Evolutionary conservation across 2,329 filamentous ascomycete species (phyloP).

Genomic region (Fusarium bulbicola): DNA sequence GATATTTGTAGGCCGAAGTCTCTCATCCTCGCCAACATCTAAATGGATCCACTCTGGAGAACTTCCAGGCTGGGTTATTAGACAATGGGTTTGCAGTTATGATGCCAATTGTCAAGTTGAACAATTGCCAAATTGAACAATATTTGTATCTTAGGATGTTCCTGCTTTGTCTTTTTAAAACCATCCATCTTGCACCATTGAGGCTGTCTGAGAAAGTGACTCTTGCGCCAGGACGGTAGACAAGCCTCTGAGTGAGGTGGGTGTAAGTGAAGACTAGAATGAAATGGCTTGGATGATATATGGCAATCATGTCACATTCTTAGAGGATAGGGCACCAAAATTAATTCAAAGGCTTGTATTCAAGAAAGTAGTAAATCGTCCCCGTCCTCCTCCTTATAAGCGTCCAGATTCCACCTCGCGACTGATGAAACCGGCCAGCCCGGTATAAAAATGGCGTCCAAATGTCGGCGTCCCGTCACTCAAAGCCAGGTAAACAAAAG

Average conservation of each 20-base stretch:
- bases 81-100: neutral
- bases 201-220: neutral
- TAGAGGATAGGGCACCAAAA: neutral
- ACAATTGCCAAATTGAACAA: neutral
- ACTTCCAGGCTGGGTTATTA: neutral
- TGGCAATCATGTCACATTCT: neutral
- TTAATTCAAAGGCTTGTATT: constrained; percentile 34
- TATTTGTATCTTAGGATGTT: no score
- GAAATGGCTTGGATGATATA: neutral
- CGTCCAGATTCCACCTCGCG: constrained; percentile 2
- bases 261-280: neutral
- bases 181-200: neutral
- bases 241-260: neutral
- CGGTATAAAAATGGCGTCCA: constrained; percentile 27
- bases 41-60: neutral
- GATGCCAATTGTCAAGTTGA: neutral
- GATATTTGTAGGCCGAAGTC: neutral
- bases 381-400: constrained; percentile 4
- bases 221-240: neutral
- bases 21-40: neutral
- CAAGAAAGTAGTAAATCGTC: constrained; percentile 25
- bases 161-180: accelerated
- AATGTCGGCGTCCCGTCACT: constrained; percentile 35
- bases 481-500: constrained; percentile 28
- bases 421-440: constrained; percentile 7